Conservation (phyloP, 495 filamentous ascomycete species). For the Annulohypoxylon nitens region DNA sequence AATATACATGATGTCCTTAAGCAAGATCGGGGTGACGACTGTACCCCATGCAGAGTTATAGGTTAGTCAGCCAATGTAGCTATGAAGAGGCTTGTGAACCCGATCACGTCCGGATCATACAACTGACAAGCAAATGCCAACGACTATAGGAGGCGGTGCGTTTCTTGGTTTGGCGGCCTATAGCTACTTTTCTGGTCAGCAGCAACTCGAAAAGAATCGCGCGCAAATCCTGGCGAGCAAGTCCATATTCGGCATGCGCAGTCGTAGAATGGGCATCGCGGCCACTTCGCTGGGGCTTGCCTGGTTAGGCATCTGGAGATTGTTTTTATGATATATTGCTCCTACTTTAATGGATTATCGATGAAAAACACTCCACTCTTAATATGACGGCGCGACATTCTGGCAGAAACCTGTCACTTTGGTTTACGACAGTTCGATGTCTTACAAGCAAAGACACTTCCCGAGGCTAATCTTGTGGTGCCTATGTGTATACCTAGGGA, state of each 20-base stretch:
- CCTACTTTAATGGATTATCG: not conserved
- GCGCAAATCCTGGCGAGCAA: conserved; percentile 76
- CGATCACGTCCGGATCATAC: not conserved
- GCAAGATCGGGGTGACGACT: conserved; percentile 77
- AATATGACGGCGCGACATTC: not conserved
- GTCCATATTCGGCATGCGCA: conserved; percentile 81
- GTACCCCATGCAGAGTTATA: conserved; percentile 74
- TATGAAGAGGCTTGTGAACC: not conserved
- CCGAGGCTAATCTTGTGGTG: not conserved
- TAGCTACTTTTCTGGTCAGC: conserved; percentile 84
- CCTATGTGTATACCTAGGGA: not conserved
- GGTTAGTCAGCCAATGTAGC: conserved; percentile 62
- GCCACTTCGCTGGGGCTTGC: conserved; percentile 77
- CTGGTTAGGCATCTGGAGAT: conserved; percentile 71
- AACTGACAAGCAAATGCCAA: conserved; percentile 19
- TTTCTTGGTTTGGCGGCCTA: conserved; percentile 93
- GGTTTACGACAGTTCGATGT: conserved; percentile 5
- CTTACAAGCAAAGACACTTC: not conserved
- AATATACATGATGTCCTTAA: conserved; percentile 66
- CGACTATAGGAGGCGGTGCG: conserved; percentile 75
- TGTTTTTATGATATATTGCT: conserved; percentile 41
- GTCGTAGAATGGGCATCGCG: conserved; percentile 75
- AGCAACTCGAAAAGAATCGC: conserved; percentile 77
- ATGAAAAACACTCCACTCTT: conserved; percentile 28
- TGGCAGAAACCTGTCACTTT: not conserved